Base-by-base conservation (phyloP, 371 early-diverging fungal species). In the Zancudomyces culisetae region DNA sequence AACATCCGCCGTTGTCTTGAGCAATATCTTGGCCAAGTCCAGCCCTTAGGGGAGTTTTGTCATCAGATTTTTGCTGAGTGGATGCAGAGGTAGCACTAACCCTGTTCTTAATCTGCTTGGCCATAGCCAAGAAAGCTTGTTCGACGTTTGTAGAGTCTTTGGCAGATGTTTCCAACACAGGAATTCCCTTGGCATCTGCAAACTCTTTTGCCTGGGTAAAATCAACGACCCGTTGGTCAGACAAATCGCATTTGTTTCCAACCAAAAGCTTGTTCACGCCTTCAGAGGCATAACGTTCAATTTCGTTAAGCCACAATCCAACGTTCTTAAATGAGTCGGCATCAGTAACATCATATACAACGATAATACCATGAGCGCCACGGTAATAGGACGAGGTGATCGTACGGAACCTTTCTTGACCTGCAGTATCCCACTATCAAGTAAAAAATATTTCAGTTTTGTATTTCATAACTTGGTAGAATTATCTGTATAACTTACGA, bases 341-440 rank as follows among this genome's bases (percentile, higher is more conserved):
- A 70, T 98, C 95, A 3, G 94, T 91, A 40, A 97, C 90, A 70
- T 98, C 98, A 71, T 98, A 99, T 23, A 95, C 95, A 39, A 99
- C 83, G 60, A 99, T 79, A 54, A 99, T 96, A 40, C 98, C 98
- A 72, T 97, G 90, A 27, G 99, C 98, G 28, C 96, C 96, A 53
- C 98, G 77, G 73, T 97, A 97, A 76, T 98, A 99, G 30, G 94
- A 92, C 0, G 92, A 90, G 30, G 98, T 96, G 55, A 99, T 96
- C 19, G 98, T 94, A 54, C 97, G 80, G 82, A 98, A 99, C 57
- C 98, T 82, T 68, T 99, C 99, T 76, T 99, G 99, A 26, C 99
- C 99, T 35, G 99, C 98, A n/a, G 98, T 99, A 70, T 98, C 98
- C 98, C 97, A 98, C 48, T 47, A 47, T 70, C 69, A 47, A 13